A percentile compares a stretch with the other conserved stretches of the same genome.
Conservation (phyloP, 176 grass and related monocot species). For the Guadua angustifolia region DNA sequence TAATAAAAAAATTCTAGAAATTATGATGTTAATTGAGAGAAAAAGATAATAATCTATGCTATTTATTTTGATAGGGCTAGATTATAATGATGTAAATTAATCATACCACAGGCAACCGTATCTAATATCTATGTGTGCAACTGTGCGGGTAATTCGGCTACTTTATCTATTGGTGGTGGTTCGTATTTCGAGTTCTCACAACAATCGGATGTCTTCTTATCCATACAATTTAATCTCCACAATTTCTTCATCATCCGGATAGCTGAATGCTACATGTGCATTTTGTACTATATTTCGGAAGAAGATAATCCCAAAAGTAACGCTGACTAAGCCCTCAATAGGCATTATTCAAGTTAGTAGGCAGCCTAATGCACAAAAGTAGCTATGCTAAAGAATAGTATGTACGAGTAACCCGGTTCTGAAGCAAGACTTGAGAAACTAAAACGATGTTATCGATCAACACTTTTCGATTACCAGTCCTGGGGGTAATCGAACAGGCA, state of each 20-base stretch:
- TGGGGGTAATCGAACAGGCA: not conserved
- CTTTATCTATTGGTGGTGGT: not conserved
- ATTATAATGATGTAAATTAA: too few relatives aligned
- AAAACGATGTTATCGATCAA: not conserved
- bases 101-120: too few relatives aligned
- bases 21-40: too few relatives aligned
- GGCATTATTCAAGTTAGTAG: not conserved
- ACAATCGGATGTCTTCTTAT: not conserved
- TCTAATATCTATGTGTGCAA: too few relatives aligned
- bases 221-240: not conserved
- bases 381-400: not conserved
- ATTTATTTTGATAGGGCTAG: too few relatives aligned
- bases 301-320: not conserved
- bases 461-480: not conserved
- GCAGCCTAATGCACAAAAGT: conserved; percentile 1
- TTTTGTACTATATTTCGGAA: not conserved
- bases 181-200: not conserved
- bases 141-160: not conserved
- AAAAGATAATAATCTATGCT: too few relatives aligned
- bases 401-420: not conserved
- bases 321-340: not conserved
- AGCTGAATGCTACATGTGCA: not conserved
- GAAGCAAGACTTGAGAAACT: not conserved
- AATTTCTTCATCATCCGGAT: not conserved
- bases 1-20: too few relatives aligned